Conservation (phyloP, 352 stramenopile species). For the Globisporangium canariense region DNA sequence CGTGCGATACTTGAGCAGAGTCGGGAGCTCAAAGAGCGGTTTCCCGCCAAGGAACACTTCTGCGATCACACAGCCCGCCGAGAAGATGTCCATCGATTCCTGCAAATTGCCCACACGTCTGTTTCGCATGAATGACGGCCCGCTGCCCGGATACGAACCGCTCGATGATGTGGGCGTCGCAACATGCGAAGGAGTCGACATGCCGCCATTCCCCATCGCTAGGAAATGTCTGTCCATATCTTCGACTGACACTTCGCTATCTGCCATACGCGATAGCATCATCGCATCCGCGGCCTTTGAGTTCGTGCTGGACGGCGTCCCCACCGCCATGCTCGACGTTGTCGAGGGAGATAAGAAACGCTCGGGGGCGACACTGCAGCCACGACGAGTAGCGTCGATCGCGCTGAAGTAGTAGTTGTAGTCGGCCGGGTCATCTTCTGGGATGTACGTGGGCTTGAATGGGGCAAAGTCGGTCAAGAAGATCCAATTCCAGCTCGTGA, state of each 20-base stretch:
- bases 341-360: slow-evolving; percentile 47
- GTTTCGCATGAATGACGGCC: slow-evolving; percentile 24
- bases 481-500: slow-evolving; percentile 98
- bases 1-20: slow-evolving; percentile 86
- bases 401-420: slow-evolving; percentile 95
- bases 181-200: slow-evolving; percentile 19
- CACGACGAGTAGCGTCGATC: slow-evolving; percentile 79
- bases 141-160: slow-evolving; percentile 10
- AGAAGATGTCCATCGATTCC: slow-evolving; percentile 98
- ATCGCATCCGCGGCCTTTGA: slow-evolving; percentile 52
- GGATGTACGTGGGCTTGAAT: slow-evolving; percentile 95
- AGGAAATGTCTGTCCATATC: slow-evolving; percentile 76
- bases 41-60: slow-evolving; percentile 96
- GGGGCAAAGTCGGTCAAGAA: slow-evolving; percentile 96
- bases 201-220: slow-evolving; percentile 30
- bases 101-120: slow-evolving; percentile 62
- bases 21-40: slow-evolving; percentile 92
- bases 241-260: slow-evolving; percentile 65
- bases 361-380: slow-evolving; percentile 96
- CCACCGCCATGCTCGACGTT: slow-evolving; percentile 10
- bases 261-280: slow-evolving; percentile 69
- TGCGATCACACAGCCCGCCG: slow-evolving; percentile 96
- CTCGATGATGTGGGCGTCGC: slow-evolving; percentile 26
- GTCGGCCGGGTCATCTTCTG: slow-evolving; percentile 94
- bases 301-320: slow-evolving; percentile 20